Base-by-base conservation (phyloP, 2,329 filamentous ascomycete species). In the Davidsoniella australis region DNA sequence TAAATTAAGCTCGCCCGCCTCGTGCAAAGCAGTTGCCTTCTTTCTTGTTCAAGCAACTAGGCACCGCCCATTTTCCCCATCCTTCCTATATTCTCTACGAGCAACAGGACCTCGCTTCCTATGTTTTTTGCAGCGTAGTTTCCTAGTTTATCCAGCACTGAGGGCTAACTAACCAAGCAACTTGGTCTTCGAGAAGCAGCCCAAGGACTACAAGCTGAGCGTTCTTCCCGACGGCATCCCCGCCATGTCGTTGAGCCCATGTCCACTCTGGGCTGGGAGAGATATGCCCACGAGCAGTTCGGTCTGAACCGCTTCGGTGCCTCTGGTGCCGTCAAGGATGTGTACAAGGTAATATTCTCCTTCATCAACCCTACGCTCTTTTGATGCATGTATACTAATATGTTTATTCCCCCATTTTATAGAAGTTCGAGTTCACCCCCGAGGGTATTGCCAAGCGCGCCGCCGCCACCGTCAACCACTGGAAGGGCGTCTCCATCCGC, bases 361-460 rank as follows among this genome's bases (percentile, higher is more conserved):
- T 46, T 43, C n/a, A 1, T 48, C 29, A 46, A 20, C 18, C 2
- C 14, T 29, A 8, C 6, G 3, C 14, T 48, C 12, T 38, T 20
- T 17, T 9, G 6, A 17, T 12, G 6, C 5, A 23, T 18, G 9
- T 8, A 38, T 33, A 17, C 48, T 44, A 41, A 51, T 33, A 24
- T 24, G 14, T 12, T 41, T 47, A 5, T 36, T 47, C 33, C 24
- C 38, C 17, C 29, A 37, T 46, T 51, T 47, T 62, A 60, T 60
- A 93, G 84, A 96, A 95, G 78, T 98, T 98, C 71, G 91, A 96
- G 69, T 96, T 98, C 75, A 98, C 89, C 45, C 85, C 91, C 48
- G 89, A 94, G 70, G 91, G 91, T 57, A 84, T 98, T 65, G 74
- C 85, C 70, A 95, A 96, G 83, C 87, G 91, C 61, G 91, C 89